A percentile compares a stretch with the other conserved stretches of the same genome.
Conservation (phyloP, 2,329 filamentous ascomycete genomes). For the Penicillium sp. region DNA sequence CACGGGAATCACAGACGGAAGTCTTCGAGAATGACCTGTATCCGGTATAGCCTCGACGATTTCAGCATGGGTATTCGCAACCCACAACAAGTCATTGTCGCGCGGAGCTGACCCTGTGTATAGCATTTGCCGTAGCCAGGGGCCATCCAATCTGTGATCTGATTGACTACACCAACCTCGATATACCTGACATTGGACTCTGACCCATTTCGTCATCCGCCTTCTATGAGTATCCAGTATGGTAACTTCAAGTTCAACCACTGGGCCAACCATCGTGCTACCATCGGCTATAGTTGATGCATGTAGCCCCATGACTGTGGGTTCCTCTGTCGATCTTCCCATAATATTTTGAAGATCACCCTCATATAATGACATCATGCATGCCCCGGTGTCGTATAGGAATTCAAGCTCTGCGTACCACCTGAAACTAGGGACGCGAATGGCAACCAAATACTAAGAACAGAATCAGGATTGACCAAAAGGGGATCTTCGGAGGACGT, state of each 20-base stretch:
- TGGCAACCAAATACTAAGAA: neutral
- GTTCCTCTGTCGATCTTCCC: neutral
- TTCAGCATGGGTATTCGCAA: neutral
- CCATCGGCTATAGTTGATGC: neutral
- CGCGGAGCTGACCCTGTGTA: neutral
- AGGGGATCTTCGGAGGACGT: neutral
- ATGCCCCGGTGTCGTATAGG: conserved; percentile 1
- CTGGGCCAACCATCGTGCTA: neutral
- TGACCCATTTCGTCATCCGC: neutral
- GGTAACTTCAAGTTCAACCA: neutral
- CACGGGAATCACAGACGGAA: neutral
- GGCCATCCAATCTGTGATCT: neutral
- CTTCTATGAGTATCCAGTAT: neutral
- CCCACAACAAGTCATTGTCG: neutral
- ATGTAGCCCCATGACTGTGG: neutral
- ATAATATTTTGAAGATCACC: neutral
- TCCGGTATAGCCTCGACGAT: neutral
- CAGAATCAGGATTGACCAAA: neutral
- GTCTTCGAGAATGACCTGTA: neutral
- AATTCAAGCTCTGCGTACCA: conserved; percentile 1
- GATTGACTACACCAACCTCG: neutral
- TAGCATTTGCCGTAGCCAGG: neutral
- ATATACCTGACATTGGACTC: neutral
- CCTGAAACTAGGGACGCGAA: neutral
- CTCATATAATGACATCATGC: neutral